Percentiles rank a stretch among this genome's conserved stretches.
These are phyloP conservation scores for Pseudopithomyces chartarum DNA, from an alignment of 2,329 filamentous ascomycete species.

Conservation along the genomic window DNA sequence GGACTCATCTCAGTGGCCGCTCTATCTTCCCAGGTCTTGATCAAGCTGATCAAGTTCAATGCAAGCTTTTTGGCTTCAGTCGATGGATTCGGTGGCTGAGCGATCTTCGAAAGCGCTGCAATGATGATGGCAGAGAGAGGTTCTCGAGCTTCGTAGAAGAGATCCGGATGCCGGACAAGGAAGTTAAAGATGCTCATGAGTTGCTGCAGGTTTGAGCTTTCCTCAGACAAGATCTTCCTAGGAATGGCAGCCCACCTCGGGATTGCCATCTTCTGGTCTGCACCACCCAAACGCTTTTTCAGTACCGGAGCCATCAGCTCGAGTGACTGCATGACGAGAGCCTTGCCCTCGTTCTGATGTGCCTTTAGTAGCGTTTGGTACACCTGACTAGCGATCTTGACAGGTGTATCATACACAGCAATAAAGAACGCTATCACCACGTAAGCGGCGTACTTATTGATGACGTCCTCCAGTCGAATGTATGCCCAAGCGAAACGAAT, in stretches of 20 bases:
- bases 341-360: conserved; percentile 91
- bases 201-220: conserved; percentile 92
- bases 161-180: conserved; percentile 84
- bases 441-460: conserved; percentile 98
- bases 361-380: conserved; percentile 90
- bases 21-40: conserved; percentile 91
- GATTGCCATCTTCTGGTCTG: conserved; percentile 66
- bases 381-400: conserved; percentile 94
- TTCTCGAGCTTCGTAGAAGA: conserved; percentile 95
- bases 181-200: conserved; percentile 98
- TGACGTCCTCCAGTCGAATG: conserved; percentile 92
- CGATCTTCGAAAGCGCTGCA: conserved; percentile 85
- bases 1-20: conserved; percentile 65
- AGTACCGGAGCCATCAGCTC: conserved; percentile 95
- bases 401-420: conserved; percentile 91
- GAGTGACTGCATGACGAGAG: conserved; percentile 89
- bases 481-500: conserved; percentile 99
- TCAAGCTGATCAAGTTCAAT: conserved; percentile 85
- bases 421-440: conserved; percentile 98
- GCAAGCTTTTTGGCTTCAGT: conserved; percentile 91
- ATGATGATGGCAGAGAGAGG: conserved; percentile 91
- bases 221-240: conserved; percentile 87
- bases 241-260: conserved; percentile 90
- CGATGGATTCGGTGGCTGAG: conserved; percentile 78
- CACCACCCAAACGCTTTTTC: conserved; percentile 76